Conservation (phyloP, 768 basidiomycete species). For the Artomyces pyxidatus region DNA sequence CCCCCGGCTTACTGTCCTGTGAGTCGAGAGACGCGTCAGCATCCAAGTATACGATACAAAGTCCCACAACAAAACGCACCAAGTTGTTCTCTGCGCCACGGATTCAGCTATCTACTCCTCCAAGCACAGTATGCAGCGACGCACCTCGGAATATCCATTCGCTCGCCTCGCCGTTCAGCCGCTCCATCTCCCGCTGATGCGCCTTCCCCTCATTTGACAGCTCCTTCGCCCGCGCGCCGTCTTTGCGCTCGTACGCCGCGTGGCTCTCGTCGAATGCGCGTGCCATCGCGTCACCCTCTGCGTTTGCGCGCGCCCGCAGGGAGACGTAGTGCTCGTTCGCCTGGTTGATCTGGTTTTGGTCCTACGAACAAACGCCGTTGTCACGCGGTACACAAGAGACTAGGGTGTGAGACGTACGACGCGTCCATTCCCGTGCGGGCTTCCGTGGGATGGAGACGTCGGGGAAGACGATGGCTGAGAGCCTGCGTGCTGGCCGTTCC, state of each 20-base stretch:
- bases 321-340: constrained; percentile 59
- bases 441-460: not conserved
- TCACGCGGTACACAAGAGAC: constrained; percentile 6
- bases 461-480: not conserved
- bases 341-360: constrained; percentile 56
- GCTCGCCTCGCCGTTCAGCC: constrained; percentile 72
- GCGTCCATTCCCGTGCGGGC: constrained; percentile 9
- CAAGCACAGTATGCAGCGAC: constrained; percentile 16
- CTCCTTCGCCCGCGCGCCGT: constrained; percentile 76
- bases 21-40: not conserved
- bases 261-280: constrained; percentile 63
- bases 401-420: constrained; percentile 4
- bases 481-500: constrained; percentile 13
- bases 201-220: constrained; percentile 74
- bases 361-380: constrained; percentile 24
- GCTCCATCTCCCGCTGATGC: constrained; percentile 71
- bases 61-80: constrained; percentile 27
- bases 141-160: constrained; percentile 81
- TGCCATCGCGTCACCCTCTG: constrained; percentile 76
- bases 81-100: constrained; percentile 61
- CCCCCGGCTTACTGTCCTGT: constrained; percentile 60
- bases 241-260: constrained; percentile 61
- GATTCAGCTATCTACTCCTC: not conserved
- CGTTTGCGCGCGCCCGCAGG: constrained; percentile 68
- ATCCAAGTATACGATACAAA: not conserved